Evolutionary conservation across 2,329 filamentous ascomycete species (phyloP).

Genomic region (Claviceps purpurea): DNA sequence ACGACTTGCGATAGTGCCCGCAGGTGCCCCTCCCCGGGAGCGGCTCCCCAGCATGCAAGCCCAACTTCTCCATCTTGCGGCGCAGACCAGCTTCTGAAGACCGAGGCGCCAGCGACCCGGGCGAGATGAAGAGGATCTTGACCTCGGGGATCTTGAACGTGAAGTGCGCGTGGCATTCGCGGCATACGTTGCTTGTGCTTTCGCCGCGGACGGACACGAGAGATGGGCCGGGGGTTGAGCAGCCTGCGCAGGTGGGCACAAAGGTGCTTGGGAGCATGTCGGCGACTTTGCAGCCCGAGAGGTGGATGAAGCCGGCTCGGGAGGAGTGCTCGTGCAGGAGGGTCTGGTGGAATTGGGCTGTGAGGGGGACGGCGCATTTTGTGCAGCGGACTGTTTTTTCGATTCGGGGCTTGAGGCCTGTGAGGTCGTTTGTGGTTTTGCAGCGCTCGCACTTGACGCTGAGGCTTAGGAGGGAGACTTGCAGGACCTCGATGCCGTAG

Average conservation of each 20-base stretch:
- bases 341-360: conserved; percentile 48
- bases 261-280: conserved; percentile 73
- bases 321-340: conserved; percentile 60
- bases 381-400: conserved; percentile 41
- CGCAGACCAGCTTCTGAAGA: conserved; percentile 26
- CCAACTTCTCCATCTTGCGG: conserved; percentile 38
- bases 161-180: conserved; percentile 69
- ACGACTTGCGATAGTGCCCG: conserved; percentile 43
- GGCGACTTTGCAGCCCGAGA: conserved; percentile 58
- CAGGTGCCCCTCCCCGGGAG: conserved; percentile 42
- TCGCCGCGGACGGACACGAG: conserved; percentile 64
- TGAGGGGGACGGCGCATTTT: conserved; percentile 42
- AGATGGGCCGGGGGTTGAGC: conserved; percentile 56
- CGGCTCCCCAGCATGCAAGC: conserved; percentile 42
- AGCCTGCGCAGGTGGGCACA: conserved; percentile 62
- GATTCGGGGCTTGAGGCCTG: conserved; percentile 44
- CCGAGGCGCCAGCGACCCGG: conserved; percentile 28
- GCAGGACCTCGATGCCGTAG: conserved; percentile 62
- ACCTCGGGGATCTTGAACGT: conserved; percentile 66
- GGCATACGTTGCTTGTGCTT: conserved; percentile 59
- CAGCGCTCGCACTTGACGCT: conserved; percentile 69
- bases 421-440: conserved; percentile 58
- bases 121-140: conserved; percentile 60
- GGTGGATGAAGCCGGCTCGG: conserved; percentile 67
- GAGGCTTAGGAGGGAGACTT: conserved; percentile 52